Evolutionary conservation across 2,329 filamentous ascomycete genomes (phyloP).

Genomic region (Thermomyces lanuginosus): DNA sequence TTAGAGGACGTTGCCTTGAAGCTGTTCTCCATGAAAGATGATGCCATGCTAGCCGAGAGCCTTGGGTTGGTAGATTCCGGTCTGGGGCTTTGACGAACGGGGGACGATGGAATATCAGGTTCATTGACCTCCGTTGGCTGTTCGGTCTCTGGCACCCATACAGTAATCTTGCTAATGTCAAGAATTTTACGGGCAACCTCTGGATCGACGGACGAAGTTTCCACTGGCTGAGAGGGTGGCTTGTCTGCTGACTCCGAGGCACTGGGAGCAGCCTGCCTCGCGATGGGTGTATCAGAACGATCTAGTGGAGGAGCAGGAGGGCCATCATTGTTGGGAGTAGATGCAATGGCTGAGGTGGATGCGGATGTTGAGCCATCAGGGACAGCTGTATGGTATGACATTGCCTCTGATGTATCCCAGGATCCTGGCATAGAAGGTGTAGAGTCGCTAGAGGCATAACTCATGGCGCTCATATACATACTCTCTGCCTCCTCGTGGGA

Average conservation of each 20-base stretch:
- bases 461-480: conserved; percentile 42
- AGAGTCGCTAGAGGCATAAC: conserved; percentile 18
- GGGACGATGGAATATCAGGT: background rate
- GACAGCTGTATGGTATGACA: conserved; percentile 3
- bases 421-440: conserved; percentile 26
- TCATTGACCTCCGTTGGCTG: background rate
- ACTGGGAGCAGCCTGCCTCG: too few species aligned
- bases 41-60: conserved; percentile 10
- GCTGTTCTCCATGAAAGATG: conserved; percentile 11
- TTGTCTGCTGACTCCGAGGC: too few species aligned
- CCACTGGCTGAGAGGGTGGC: too few species aligned
- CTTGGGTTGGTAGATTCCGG: conserved; percentile 7
- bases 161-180: conserved; percentile 17
- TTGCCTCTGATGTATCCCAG: conserved; percentile 16
- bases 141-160: conserved; percentile 19
- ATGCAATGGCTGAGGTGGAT: too few species aligned
- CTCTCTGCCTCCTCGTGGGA: conserved; percentile 35
- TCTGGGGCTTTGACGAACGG: background rate
- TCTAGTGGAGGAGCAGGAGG: too few species aligned
- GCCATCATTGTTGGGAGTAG: too few species aligned
- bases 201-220: conserved; percentile 9
- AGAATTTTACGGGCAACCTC: conserved; percentile 21
- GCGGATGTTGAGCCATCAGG: background rate
- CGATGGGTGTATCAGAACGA: too few species aligned
- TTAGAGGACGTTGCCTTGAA: conserved; percentile 12